phyloP scores from a whole-genome alignment of 495 filamentous ascomycete species.

The Penicillium pulvis region DNA sequence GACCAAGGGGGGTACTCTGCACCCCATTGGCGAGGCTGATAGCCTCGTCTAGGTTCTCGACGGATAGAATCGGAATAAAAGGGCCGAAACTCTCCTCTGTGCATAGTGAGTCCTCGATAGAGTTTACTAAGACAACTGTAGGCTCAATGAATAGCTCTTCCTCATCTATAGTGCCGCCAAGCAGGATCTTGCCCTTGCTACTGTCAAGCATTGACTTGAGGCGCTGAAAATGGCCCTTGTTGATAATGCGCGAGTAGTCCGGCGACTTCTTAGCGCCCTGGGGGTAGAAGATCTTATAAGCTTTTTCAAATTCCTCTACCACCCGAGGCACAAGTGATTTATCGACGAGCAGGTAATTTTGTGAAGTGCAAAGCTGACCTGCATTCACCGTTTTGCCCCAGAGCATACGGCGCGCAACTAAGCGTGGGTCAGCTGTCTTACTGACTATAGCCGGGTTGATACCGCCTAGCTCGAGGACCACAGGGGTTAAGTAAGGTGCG shows the following conservation, averaged over 20 bases:
- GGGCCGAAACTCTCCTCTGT: slow-evolving; percentile 87
- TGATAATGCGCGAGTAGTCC: slow-evolving; percentile 80
- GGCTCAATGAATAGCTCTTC: slow-evolving; percentile 80
- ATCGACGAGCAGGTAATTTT: slow-evolving; percentile 88
- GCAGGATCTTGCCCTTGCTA: slow-evolving; percentile 77
- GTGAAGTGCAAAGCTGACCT: slow-evolving; percentile 85
- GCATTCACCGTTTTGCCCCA: slow-evolving; percentile 87
- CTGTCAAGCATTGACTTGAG: slow-evolving; percentile 85
- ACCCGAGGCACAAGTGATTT: slow-evolving; percentile 69
- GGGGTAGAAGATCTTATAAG: slow-evolving; percentile 79
- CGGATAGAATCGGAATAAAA: slow-evolving; percentile 77
- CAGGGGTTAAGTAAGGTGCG: slow-evolving; percentile 86
- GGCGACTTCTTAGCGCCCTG: slow-evolving; percentile 71
- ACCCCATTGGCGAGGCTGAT: slow-evolving; percentile 74
- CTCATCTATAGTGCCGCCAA: slow-evolving; percentile 82
- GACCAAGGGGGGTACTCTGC: slow-evolving; percentile 74
- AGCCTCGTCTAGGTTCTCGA: slow-evolving; percentile 76
- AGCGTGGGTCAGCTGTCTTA: slow-evolving; percentile 71
- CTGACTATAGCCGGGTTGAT: slow-evolving; percentile 88
- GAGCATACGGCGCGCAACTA: slow-evolving; percentile 81
- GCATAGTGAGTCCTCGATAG: slow-evolving; percentile 72
- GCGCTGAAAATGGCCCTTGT: slow-evolving; percentile 72
- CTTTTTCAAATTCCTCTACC: slow-evolving; percentile 69
- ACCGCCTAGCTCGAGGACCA: slow-evolving; percentile 86
- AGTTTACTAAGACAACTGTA: slow-evolving; percentile 77